These are phyloP conservation scores for Globisporangium perplexum DNA, from an alignment of 352 stramenopile genomes.

Conservation along the genomic window DNA sequence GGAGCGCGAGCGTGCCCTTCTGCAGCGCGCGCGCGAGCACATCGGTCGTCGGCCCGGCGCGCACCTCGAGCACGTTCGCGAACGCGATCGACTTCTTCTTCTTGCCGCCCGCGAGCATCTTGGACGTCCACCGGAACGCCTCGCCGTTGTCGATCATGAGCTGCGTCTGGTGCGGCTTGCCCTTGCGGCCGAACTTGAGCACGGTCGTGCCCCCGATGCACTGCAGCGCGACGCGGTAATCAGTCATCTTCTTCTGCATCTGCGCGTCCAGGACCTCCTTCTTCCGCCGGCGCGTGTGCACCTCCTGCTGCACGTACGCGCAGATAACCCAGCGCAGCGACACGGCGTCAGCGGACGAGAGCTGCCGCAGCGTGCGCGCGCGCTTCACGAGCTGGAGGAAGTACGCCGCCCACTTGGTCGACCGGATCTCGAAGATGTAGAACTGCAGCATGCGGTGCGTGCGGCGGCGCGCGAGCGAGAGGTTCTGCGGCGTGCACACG, in stretches of 20 bases:
- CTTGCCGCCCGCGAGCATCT: constrained; percentile 41
- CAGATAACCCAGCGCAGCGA: constrained; percentile 65
- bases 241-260: constrained; percentile 76
- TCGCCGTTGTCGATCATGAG: constrained; percentile 78
- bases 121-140: constrained; percentile 76
- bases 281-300: constrained; percentile 28
- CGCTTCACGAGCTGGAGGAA: constrained; percentile 54
- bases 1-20: constrained; percentile 51
- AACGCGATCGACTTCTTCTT: constrained; percentile 68
- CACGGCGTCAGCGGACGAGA: constrained; percentile 30
- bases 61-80: constrained; percentile 49
- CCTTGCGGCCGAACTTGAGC: constrained; percentile 79
- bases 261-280: constrained; percentile 42
- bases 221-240: constrained; percentile 79
- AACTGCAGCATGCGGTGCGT: constrained; percentile 34
- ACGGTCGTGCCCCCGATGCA: constrained; percentile 66
- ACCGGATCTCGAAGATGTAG: constrained; percentile 69
- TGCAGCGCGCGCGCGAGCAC: constrained; percentile 61
- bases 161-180: constrained; percentile 64
- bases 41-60: constrained; percentile 48
- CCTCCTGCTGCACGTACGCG: constrained; percentile 43
- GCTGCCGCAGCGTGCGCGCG: constrained; percentile 18
- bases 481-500: constrained; percentile 30
- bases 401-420: constrained; percentile 77
- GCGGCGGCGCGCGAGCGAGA: constrained; percentile 20